Evolutionary conservation across 2,329 filamentous ascomycete genomes (phyloP).

Genomic region (Blastomyces gilchristii): DNA sequence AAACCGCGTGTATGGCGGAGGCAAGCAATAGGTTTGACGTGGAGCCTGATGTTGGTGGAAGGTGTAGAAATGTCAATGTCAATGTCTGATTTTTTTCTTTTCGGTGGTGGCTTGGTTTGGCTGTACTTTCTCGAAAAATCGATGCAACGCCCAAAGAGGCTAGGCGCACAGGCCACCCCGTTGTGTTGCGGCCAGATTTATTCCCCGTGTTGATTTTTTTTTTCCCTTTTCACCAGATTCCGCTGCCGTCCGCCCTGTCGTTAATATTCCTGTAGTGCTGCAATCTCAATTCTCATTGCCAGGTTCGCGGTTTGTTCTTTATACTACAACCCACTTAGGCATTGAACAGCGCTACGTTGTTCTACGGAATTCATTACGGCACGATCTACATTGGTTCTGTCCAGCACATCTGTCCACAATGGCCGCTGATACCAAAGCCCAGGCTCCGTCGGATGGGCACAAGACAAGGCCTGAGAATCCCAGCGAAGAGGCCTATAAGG

Average conservation of each 20-base stretch:
- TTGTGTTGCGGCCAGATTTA: slow-evolving; percentile 13
- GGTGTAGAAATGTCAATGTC: background rate
- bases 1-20: background rate
- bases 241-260: background rate
- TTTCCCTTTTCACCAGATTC: background rate
- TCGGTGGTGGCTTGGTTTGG: background rate
- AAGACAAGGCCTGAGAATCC: slow-evolving; percentile 67
- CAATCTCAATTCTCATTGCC: no score
- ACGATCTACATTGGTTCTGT: background rate
- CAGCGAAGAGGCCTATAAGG: slow-evolving; percentile 75
- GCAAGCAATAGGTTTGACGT: background rate
- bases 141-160: slow-evolving; percentile 10
- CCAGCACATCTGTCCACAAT: slow-evolving; percentile 18
- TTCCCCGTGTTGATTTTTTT: slow-evolving; percentile 14
- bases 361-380: background rate
- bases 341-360: background rate
- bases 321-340: background rate
- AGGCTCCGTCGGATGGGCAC: slow-evolving; percentile 26
- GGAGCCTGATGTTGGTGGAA: background rate
- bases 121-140: slow-evolving; percentile 24
- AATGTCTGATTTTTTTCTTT: background rate
- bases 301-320: background rate
- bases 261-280: background rate
- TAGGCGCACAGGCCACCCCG: slow-evolving; percentile 22
- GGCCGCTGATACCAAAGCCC: slow-evolving; percentile 23